These are phyloP conservation scores for Boletus insuetus DNA, from an alignment of 768 basidiomycete genomes.

Conservation along the genomic window DNA sequence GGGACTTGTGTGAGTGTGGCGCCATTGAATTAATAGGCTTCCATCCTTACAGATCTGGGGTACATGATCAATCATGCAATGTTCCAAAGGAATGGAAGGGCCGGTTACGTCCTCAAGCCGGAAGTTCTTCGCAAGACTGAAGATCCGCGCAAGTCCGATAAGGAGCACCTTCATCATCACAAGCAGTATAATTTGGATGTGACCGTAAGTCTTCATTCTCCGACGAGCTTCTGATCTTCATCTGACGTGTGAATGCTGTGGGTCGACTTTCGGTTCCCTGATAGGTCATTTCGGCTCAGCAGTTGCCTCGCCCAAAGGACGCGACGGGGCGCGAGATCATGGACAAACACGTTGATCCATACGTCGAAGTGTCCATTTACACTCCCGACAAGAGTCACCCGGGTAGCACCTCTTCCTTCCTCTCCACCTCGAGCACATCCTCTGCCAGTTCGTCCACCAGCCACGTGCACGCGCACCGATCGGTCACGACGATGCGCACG, in stretches of 20 bases:
- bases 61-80: conserved; percentile 93
- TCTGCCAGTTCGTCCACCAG: conserved; percentile 1
- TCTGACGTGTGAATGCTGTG: neutral
- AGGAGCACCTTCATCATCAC: conserved; percentile 50
- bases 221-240: neutral
- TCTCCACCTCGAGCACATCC: conserved; percentile 3
- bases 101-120: conserved; percentile 91
- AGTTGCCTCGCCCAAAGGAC: conserved; percentile 75
- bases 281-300: conserved; percentile 83
- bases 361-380: conserved; percentile 76
- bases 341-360: conserved; percentile 65
- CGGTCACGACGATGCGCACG: conserved; percentile 56
- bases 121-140: conserved; percentile 63
- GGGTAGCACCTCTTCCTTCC: conserved; percentile 9
- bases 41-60: conserved; percentile 64
- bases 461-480: conserved; percentile 35
- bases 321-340: conserved; percentile 57
- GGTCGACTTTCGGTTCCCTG: neutral
- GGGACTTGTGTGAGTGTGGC: neutral
- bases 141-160: conserved; percentile 49
- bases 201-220: conserved; percentile 40
- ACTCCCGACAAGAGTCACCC: conserved; percentile 65
- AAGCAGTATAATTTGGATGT: conserved; percentile 64
- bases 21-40: neutral
- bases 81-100: conserved; percentile 88